Evolutionary conservation across 441 rosid genomes (phyloP).

Genomic region (Codiaeum variegatum): DNA sequence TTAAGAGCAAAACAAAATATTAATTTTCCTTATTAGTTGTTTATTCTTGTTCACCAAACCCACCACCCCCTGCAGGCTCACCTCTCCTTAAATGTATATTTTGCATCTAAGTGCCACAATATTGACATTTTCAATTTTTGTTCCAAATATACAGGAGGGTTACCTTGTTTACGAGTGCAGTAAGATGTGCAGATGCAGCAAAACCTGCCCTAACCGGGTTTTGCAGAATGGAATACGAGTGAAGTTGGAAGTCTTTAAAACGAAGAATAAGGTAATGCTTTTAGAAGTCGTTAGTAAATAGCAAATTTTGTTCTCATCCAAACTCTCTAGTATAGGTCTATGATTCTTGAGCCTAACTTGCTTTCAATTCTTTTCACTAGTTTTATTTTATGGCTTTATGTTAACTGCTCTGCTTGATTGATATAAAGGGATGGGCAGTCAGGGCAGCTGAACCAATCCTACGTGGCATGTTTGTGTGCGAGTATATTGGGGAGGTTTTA

Average conservation of each 20-base stretch:
- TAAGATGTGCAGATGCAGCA: constrained; percentile 66
- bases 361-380: constrained; percentile 19
- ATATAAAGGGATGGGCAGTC: constrained; percentile 89
- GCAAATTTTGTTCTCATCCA: no score
- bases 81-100: background rate
- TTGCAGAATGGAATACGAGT: constrained; percentile 78
- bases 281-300: no score
- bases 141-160: constrained; percentile 71
- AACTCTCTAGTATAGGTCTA: no score
- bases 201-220: constrained; percentile 82
- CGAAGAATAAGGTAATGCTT: constrained; percentile 68
- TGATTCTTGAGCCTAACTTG: background rate
- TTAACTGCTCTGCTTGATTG: constrained; percentile 14
- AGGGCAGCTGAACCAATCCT: constrained; percentile 82
- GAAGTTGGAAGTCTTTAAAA: constrained; percentile 78
- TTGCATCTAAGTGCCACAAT: background rate
- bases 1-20: background rate
- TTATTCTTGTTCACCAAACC: background rate
- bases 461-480: constrained; percentile 83
- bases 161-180: constrained; percentile 98
- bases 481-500: constrained; percentile 80
- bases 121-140: constrained; percentile 14
- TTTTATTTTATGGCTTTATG: constrained; percentile 9
- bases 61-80: background rate
- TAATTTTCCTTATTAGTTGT: constrained; percentile 7